phyloP scores from a whole-genome alignment of 495 filamentous ascomycete genomes.

The Rhypophila decipiens region DNA sequence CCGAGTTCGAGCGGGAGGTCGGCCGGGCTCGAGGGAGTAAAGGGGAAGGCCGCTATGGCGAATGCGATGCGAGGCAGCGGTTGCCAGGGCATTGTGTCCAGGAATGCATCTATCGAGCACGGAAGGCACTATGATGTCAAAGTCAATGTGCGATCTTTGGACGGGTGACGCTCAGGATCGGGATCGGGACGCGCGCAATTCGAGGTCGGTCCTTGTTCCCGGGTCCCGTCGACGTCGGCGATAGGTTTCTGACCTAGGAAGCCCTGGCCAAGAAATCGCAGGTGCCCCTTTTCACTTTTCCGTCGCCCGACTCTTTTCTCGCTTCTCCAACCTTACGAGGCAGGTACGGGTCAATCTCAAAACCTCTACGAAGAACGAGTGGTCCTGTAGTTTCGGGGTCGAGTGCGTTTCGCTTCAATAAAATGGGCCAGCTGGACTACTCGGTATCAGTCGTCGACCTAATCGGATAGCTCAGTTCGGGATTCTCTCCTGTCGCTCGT shows the following conservation, averaged over 20 bases:
- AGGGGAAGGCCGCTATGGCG: conserved; percentile 90
- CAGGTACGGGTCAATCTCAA: neutral
- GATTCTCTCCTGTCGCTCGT: neutral
- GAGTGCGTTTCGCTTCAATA: no score
- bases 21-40: conserved; percentile 74
- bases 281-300: neutral
- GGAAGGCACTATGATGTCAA: neutral
- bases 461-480: neutral
- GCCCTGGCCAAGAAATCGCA: no score
- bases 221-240: no score
- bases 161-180: no score
- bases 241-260: no score
- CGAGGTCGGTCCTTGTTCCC: neutral
- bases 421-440: no score
- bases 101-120: conserved; percentile 24
- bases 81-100: conserved; percentile 79
- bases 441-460: neutral
- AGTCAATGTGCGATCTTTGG: neutral
- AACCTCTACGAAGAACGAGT: neutral
- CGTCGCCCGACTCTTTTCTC: neutral
- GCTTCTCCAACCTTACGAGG: neutral
- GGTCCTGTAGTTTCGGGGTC: neutral
- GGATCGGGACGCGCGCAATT: no score
- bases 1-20: conserved; percentile 96
- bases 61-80: conserved; percentile 96